Conservation (phyloP, 805 yeast species). For the Metschnikowia picachoensis region DNA sequence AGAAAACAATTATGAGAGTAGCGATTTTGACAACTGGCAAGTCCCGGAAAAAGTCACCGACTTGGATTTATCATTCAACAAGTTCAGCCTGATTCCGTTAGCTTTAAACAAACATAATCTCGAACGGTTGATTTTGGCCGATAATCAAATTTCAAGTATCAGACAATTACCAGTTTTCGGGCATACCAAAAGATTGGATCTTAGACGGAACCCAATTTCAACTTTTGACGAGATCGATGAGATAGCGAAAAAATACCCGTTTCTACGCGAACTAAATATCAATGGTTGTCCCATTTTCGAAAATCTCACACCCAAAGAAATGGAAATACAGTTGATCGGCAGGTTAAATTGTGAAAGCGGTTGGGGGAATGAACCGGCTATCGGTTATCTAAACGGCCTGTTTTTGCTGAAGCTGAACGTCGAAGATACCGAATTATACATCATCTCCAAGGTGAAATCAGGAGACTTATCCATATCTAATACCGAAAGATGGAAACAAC, state of each 20-base stretch:
- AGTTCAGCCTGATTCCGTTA: conserved; percentile 18
- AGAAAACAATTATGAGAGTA: conserved; percentile 27
- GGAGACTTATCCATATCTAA: conserved; percentile 21
- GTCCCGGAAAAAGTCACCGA: conserved; percentile 1
- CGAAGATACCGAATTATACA: conserved; percentile 63
- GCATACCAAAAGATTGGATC: conserved; percentile 35
- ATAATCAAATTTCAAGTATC: conserved; percentile 7
- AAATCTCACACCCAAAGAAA: conserved; percentile 26
- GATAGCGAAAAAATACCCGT: conserved; percentile 35
- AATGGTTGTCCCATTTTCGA: conserved; percentile 50
- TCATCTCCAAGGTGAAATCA: conserved; percentile 47
- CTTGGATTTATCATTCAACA: conserved; percentile 41
- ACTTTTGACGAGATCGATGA: conserved; percentile 50
- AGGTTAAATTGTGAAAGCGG: conserved; percentile 36
- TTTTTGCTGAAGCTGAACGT: conserved; percentile 45
- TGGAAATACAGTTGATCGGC: conserved; percentile 42
- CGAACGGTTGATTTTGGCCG: conserved; percentile 2
- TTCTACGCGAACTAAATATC: conserved; percentile 45
- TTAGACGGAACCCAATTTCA: conserved; percentile 47
- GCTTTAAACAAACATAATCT: neutral
- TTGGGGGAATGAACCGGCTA: too few relatives aligned
- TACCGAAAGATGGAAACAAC: conserved; percentile 39
- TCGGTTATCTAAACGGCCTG: too few relatives aligned
- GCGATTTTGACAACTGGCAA: conserved; percentile 12
- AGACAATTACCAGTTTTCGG: neutral